phyloP scores from a whole-genome alignment of 192 early-diverging fungal genomes.

The Umbelopsis isabellina region DNA sequence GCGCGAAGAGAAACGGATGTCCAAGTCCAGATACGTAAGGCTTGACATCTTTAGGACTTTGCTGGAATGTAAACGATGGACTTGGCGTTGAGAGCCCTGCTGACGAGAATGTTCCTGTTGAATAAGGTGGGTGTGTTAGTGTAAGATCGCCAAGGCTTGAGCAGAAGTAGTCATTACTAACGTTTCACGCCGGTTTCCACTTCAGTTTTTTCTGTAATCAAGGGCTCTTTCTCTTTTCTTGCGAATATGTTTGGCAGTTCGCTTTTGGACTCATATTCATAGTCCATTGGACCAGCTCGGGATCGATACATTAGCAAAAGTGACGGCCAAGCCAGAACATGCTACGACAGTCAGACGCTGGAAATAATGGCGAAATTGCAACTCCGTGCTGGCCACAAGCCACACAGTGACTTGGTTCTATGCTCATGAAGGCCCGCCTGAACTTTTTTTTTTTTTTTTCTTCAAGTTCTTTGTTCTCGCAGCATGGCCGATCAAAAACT shows the following conservation, averaged over 20 bases:
- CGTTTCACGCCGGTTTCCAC: constrained; percentile 3
- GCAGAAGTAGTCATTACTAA: neutral
- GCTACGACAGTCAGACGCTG: neutral
- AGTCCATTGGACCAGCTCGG: constrained; percentile 17
- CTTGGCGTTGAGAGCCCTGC: constrained; percentile 4
- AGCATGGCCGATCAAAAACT: constrained; percentile 43
- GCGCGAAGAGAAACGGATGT: neutral
- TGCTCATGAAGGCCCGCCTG: neutral
- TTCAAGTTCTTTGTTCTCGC: neutral
- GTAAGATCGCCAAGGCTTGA: neutral
- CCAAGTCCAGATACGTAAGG: constrained; percentile 13
- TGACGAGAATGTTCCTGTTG: constrained; percentile 7
- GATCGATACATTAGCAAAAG: constrained; percentile 6
- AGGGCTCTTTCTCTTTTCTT: neutral
- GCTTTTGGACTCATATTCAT: neutral
- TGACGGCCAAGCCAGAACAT: neutral
- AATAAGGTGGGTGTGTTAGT: neutral
- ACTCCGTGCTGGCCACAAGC: neutral
- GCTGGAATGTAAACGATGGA: neutral
- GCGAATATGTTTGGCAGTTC: neutral
- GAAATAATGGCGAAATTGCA: neutral
- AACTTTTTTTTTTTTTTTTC: neutral
- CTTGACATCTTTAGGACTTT: neutral
- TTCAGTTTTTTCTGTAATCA: constrained; percentile 18
- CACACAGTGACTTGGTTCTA: neutral